Evolutionary conservation across 768 basidiomycete species (phyloP).

Genomic region (Nidula microcarpa): DNA sequence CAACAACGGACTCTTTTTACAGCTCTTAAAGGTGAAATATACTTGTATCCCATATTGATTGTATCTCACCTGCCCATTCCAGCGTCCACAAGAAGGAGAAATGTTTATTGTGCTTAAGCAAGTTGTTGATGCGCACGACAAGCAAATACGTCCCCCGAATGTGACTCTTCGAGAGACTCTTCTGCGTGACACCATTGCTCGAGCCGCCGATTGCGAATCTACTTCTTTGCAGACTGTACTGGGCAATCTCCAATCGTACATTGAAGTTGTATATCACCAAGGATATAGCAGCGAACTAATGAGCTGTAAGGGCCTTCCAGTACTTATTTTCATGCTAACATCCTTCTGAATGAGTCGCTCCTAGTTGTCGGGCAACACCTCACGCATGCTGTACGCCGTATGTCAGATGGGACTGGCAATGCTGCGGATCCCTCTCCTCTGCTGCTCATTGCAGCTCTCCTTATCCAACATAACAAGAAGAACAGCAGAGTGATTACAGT

Average conservation of each 20-base stretch:
- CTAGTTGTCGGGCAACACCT: slow-evolving; percentile 59
- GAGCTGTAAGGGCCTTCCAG: slow-evolving; percentile 38
- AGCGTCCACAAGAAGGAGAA: slow-evolving; percentile 43
- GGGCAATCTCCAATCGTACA: slow-evolving; percentile 52
- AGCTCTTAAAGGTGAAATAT: slow-evolving; percentile 51
- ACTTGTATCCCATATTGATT: slow-evolving; percentile 1
- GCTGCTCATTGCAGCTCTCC: slow-evolving; percentile 42
- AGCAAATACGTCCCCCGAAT: slow-evolving; percentile 35
- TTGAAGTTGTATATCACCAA: slow-evolving; percentile 56
- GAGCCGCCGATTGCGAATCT: slow-evolving; percentile 47
- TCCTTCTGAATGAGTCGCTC: slow-evolving; percentile 3
- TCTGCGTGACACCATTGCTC: slow-evolving; percentile 52
- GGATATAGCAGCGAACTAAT: slow-evolving; percentile 51
- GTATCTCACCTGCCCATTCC: not conserved
- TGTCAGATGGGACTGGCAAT: slow-evolving; percentile 49
- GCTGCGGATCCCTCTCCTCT: slow-evolving; percentile 55
- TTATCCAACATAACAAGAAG: slow-evolving; percentile 60
- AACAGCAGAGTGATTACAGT: slow-evolving; percentile 43
- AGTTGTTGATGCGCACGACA: slow-evolving; percentile 36
- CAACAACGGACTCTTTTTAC: slow-evolving; percentile 52
- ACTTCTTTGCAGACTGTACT: slow-evolving; percentile 49
- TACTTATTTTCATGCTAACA: not conserved
- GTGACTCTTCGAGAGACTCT: slow-evolving; percentile 44
- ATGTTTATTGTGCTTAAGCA: slow-evolving; percentile 55
- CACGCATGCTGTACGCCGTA: slow-evolving; percentile 48